Evolutionary conservation across 2,329 filamentous ascomycete species (phyloP).

Genomic region (Tricladium varicosporioides): DNA sequence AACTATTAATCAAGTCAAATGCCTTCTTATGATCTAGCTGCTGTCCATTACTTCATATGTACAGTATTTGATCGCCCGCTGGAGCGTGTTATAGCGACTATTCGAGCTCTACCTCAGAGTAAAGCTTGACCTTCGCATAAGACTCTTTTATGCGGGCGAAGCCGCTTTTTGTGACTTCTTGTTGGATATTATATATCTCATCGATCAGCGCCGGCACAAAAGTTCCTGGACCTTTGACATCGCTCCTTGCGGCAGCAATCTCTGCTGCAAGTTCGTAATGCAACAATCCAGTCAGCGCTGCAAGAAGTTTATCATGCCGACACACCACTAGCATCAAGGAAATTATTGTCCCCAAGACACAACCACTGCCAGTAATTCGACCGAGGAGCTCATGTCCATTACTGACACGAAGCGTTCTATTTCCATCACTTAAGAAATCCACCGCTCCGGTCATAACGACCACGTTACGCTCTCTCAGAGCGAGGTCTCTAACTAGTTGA

Average conservation of each 20-base stretch:
- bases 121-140: no score
- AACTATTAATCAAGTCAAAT: no score
- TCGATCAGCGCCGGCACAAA: slow-evolving; percentile 88
- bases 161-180: no score
- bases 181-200: slow-evolving; percentile 53
- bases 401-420: slow-evolving; percentile 60
- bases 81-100: no score
- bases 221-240: slow-evolving; percentile 77
- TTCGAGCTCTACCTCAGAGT: no score
- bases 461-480: slow-evolving; percentile 65
- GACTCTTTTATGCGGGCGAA: no score
- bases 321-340: slow-evolving; percentile 71
- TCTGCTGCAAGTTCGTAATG: slow-evolving; percentile 70
- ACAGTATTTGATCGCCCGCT: no score
- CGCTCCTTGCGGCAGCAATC: slow-evolving; percentile 62
- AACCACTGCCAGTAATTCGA: slow-evolving; percentile 76
- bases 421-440: slow-evolving; percentile 77
- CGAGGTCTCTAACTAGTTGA: slow-evolving; percentile 62
- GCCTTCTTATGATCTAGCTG: no score
- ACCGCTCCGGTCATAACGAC: slow-evolving; percentile 79
- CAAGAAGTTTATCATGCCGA: slow-evolving; percentile 63
- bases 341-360: slow-evolving; percentile 78
- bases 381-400: slow-evolving; percentile 77
- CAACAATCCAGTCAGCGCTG: slow-evolving; percentile 69
- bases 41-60: no score